Evolutionary conservation across 345 rosid species (phyloP).

Genomic region (Cardamine chenopodiifolia): DNA sequence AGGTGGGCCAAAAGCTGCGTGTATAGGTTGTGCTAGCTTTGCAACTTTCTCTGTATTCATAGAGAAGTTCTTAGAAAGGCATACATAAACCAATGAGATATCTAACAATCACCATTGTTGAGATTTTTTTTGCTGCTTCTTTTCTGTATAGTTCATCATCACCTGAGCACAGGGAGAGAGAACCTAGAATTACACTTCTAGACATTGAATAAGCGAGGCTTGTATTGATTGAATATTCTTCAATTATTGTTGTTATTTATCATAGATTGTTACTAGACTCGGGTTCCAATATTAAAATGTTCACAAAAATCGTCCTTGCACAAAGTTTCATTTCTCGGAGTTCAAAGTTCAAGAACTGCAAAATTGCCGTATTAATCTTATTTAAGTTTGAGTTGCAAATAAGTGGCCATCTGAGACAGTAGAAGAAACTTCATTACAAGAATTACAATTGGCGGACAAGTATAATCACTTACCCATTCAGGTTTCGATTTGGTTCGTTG

Average conservation of each 20-base stretch:
- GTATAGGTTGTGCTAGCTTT: conserved; percentile 90
- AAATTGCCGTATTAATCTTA: neutral
- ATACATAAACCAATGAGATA: conserved; percentile 47
- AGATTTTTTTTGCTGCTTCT: conserved; percentile 27
- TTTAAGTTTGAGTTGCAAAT: too few relatives aligned
- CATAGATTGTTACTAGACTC: neutral
- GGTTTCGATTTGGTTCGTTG: neutral
- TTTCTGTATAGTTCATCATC: conserved; percentile 17
- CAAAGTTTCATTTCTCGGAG: too few relatives aligned
- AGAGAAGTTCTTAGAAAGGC: conserved; percentile 88
- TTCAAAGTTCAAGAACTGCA: too few relatives aligned
- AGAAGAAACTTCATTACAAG: conserved; percentile 5
- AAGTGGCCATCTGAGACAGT: too few relatives aligned
- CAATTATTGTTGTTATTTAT: conserved; percentile 23
- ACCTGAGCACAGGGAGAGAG: conserved; percentile 23
- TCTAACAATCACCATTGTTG: conserved; percentile 27
- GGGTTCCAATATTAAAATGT: too few relatives aligned
- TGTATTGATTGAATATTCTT: conserved; percentile 33
- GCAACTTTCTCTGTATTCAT: conserved; percentile 93
- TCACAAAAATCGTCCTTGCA: too few relatives aligned
- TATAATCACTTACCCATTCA: neutral
- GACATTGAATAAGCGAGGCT: conserved; percentile 25
- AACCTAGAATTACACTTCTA: conserved; percentile 19
- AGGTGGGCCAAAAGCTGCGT: conserved; percentile 94
- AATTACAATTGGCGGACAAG: neutral